Base-by-base conservation (phyloP, 805 yeast genomes). In the Saccharomycopsis synnaedendra region DNA sequence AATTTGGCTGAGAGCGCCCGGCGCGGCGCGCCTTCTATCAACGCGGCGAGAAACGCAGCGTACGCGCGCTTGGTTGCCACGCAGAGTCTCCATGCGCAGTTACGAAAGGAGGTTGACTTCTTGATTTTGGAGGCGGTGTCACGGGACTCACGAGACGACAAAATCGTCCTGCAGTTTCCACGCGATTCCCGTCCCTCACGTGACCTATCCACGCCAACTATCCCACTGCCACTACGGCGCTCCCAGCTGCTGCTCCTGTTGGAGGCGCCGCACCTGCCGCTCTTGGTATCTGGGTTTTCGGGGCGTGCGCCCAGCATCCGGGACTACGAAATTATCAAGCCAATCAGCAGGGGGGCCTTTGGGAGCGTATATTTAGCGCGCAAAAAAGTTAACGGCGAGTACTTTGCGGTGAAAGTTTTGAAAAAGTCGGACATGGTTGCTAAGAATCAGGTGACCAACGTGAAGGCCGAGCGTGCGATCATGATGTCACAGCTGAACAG, bases 271-370 rank as follows among this genome's bases (percentile, higher is more conserved):
- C 60, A 85, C 33, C 86, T 96, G 0, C 96, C 96, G 0, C 64
- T 88, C 27, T 63, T 88, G 41, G 76, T 85, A 1, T 81, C 90
- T 1, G 74, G 79, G 7, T 72, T 82, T 1, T 72, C 80, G 4
- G 51, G 72, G 0, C 56, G 67, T 0, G 65, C 71, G 3, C 93
- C 94, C 0, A 80, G 86, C 2, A 87, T 90, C 32, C 76, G 74
- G 50, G 97, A 94, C 61, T 93, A 88, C 63, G 96, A 87, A 57
- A 76, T 93, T 32, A 68, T 93, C 48, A 87, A 88, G 60, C 96
- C 98, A 0, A 87, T 93, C 45, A 86, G 96, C 58, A 85, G 87
- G 59, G 98, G 99, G 39, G 98, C 99, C 0, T 93, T 89, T 70
- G 98, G 98, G 0, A 83, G 94, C 36, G 99, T 93, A 2, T 93